Conservation (phyloP, 2,329 filamentous ascomycete genomes). For the Exophiala mesophila region DNA sequence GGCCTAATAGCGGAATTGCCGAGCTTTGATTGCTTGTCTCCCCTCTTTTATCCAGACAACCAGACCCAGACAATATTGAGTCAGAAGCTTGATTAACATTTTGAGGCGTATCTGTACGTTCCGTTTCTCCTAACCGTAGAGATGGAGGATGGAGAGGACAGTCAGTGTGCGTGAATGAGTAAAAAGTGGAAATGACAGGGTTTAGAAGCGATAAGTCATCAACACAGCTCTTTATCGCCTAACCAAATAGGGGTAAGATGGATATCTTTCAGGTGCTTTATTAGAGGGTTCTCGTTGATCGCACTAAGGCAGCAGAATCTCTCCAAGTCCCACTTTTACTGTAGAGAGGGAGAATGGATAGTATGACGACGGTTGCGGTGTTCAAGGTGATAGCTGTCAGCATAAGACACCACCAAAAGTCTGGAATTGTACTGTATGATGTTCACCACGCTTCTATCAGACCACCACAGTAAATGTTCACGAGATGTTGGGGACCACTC, state of each 20-base stretch:
- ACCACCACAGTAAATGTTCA: too few species aligned
- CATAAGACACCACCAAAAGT: not conserved
- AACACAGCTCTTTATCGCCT: too few species aligned
- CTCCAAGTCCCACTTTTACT: too few species aligned
- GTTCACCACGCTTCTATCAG: too few species aligned
- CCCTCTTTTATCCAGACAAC: slow-evolving; percentile 2
- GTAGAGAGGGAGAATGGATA: too few species aligned
- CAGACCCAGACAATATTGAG: slow-evolving; percentile 2
- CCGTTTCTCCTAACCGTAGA: not conserved
- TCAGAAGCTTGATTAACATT: slow-evolving; percentile 2
- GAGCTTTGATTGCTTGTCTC: slow-evolving; percentile 4
- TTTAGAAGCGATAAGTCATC: too few species aligned
- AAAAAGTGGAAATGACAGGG: too few species aligned
- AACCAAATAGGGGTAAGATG: too few species aligned
- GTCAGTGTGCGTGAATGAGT: too few species aligned
- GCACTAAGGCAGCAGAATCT: too few species aligned
- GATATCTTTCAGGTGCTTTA: too few species aligned
- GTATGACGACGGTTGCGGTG: not conserved
- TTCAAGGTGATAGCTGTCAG: not conserved
- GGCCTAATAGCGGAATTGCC: slow-evolving; percentile 1
- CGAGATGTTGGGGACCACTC: not conserved
- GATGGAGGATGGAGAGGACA: not conserved
- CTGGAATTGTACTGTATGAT: not conserved
- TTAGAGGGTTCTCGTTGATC: too few species aligned
- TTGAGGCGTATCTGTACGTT: slow-evolving; percentile 1